Evolutionary conservation across 2,329 filamentous ascomycete species (phyloP).

Genomic region (Piedraia hortae): DNA sequence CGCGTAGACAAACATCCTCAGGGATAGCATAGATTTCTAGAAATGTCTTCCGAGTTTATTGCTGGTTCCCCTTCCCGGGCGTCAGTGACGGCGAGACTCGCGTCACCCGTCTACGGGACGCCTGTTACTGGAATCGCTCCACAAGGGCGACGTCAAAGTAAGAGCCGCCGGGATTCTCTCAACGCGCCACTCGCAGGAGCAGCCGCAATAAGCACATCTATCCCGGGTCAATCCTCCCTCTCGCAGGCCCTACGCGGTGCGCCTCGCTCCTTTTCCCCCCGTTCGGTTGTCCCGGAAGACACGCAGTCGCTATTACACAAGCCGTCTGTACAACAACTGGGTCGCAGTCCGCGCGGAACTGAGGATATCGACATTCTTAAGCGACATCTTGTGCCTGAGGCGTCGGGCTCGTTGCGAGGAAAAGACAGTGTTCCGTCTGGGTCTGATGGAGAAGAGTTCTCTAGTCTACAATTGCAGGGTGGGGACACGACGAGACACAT

Average conservation of each 20-base stretch:
- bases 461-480: slow-evolving; percentile 72
- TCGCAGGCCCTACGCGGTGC: slow-evolving; percentile 64
- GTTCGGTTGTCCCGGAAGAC: too few relatives aligned
- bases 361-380: slow-evolving; percentile 83
- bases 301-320: slow-evolving; percentile 19
- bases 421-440: too few relatives aligned
- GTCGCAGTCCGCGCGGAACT: slow-evolving; percentile 29
- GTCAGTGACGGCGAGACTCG: slow-evolving; percentile 12
- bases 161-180: slow-evolving; percentile 23
- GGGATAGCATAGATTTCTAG: too few relatives aligned
- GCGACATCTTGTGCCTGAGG: slow-evolving; percentile 52
- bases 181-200: slow-evolving; percentile 35
- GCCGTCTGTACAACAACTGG: slow-evolving; percentile 13
- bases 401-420: slow-evolving; percentile 15
- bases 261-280: slow-evolving; percentile 39
- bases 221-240: slow-evolving; percentile 64
- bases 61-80: slow-evolving; percentile 19
- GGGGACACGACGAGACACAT: slow-evolving; percentile 87
- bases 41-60: slow-evolving; percentile 2
- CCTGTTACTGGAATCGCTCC: slow-evolving; percentile 3
- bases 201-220: slow-evolving; percentile 30
- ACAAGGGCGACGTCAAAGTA: slow-evolving; percentile 3
- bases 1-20: too few relatives aligned
- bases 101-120: slow-evolving; percentile 7
- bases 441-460: slow-evolving; percentile 45